A percentile compares a stretch with the other conserved stretches of the same genome.
phyloP scores from a whole-genome alignment of 1,284 basidiomycete genomes.

The Apiotrichum brassicae region DNA sequence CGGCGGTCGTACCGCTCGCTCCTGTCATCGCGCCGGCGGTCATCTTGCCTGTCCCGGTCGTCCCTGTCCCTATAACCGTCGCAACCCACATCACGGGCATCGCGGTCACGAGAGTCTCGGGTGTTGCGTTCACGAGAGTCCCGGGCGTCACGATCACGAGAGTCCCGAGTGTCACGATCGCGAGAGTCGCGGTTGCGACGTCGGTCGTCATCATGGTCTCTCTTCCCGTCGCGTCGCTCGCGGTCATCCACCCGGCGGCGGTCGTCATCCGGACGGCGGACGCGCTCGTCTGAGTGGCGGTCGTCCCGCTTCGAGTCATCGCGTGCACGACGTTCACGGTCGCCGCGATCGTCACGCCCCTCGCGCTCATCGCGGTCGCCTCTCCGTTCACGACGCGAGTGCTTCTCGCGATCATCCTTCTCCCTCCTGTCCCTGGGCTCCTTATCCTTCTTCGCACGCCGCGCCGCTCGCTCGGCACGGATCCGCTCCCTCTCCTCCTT shows the following conservation, averaged over 20 bases:
- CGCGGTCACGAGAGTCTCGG: too few relatives aligned
- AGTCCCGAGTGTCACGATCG: neutral
- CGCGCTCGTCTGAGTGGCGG: neutral
- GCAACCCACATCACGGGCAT: too few relatives aligned
- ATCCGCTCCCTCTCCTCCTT: conserved; percentile 29
- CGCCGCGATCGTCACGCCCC: neutral
- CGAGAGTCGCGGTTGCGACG: neutral
- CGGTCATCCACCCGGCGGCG: neutral
- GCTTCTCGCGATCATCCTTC: neutral
- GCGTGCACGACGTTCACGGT: neutral
- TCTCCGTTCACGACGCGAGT: neutral
- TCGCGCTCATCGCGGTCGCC: neutral
- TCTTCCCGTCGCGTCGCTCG: neutral
- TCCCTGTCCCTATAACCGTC: neutral
- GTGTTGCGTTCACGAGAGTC: neutral
- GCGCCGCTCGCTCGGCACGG: conserved; percentile 10
- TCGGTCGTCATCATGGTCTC: too few relatives aligned
- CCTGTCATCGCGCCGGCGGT: neutral
- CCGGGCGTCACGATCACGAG: neutral
- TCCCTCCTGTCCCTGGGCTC: conserved; percentile 10
- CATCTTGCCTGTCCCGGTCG: conserved; percentile 1
- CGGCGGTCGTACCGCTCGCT: neutral
- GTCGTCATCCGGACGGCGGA: neutral
- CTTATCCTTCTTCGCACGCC: conserved; percentile 13
- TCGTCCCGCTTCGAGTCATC: neutral